Evolutionary conservation across 2,329 filamentous ascomycete species (phyloP), one percentile per base, ranked within the genome.

Genomic region (Plectosphaerella plurivora): DNA sequence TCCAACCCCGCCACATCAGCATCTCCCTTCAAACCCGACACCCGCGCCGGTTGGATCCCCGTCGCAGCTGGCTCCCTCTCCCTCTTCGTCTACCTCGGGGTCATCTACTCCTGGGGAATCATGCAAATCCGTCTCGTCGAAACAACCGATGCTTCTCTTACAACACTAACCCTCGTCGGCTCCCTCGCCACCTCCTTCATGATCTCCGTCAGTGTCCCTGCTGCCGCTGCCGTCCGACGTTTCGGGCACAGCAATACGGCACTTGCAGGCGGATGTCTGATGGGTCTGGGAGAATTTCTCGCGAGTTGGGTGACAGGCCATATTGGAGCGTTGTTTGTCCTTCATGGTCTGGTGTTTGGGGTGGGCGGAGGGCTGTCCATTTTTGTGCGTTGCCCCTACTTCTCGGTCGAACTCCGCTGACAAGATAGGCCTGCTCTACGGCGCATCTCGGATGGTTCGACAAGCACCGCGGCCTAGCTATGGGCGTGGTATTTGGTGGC

Each of bases 101-200:
- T 63, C 39, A 57, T 65, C 47, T 63, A 65, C 52, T 63, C 59
- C 1, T 63, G 60, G 62, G 62, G 61, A 15, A 60, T 65, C 20
- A 42, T 63, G 51, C 63, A 65, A 25, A 59, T 60, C 14, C 49
- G 57, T 20, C 53, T 64, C 9, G 59, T 62, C 6, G 53, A 51
- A n/a, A 56, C 59, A 11, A 58, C 55, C 1, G 51, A 47, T 24
- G 57, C 60, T 16, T 57, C 60, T 4, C 47, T 64, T 12, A 61
- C 61, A 3, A 59, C 61, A 2, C 52, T 65, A 42, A 65, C 60
- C 3, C 63, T 64, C 45, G 60, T 65, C 46, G 63, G 62, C 10
- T 63, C 62, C 1, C 54, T 64, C 8, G 63, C 62, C 1, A 61
- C 61, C 6, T 64, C 61, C 2, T 63, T 63, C 41, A 63, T 64